Base-by-base conservation (phyloP, 805 yeast species). In the Zygoascus tannicola region DNA sequence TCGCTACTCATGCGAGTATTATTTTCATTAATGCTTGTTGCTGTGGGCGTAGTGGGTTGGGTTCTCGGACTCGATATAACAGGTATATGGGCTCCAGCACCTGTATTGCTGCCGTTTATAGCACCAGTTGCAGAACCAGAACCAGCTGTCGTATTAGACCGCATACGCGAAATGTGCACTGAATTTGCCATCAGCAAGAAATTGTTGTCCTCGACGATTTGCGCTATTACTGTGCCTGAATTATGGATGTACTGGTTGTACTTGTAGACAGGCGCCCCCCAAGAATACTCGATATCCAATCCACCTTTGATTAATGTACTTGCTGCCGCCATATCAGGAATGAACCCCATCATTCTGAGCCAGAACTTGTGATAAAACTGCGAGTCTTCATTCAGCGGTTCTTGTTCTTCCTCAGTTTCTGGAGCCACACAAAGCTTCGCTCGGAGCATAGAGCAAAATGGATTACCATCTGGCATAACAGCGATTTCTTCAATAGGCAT, bases 401-500 rank as follows among this genome's bases (percentile, higher is more conserved):
- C 38, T 14, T 28, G 42, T 10, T 39, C 40, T 52, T 54, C 32
- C 62, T 62, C 22, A 12, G 21, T 20, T n/a, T 10, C 21, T 4
- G 95, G 95, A 53, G 84, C 73, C 12, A 86, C 62, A 0, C 76
- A 79, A 35, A 88, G 60, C 38, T 70, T 64, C 39, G 85, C 71
- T 41, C 78, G 81, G 32, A 85, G 81, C 50, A 84, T 78, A 0
- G 97, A 85, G 56, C 87, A 92, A 62, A 94, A 85, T 4, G 97
- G 97, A 50, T 86, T 87, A 38, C 74, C 65, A 2, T 70, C 66
- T 0, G 95, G 94, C 16, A 90, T 68, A 0, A 80, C 75, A 56
- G 90, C 78, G 21, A 87, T 69, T 54, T 90, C 97, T 38, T 76
- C 76, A 81, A 95, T 85, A 1, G 98, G 97, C 0, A 88, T 81